These are phyloP conservation scores for Ceratobasidium sp. DNA, from an alignment of 1,284 basidiomycete genomes.

Conservation along the genomic window DNA sequence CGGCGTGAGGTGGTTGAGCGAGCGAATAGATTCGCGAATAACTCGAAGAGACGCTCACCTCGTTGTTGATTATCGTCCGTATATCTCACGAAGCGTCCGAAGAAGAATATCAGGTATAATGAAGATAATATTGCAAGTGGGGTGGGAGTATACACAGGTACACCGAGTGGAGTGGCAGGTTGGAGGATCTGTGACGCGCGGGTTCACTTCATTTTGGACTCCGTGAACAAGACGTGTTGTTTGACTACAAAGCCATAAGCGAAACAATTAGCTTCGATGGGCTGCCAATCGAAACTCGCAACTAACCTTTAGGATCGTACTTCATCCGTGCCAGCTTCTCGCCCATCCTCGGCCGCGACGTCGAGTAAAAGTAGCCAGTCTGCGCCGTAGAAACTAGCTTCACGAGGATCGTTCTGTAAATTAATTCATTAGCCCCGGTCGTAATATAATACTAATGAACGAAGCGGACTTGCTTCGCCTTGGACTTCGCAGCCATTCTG, in stretches of 20 bases:
- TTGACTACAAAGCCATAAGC: slow-evolving; percentile 6
- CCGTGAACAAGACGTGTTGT: slow-evolving; percentile 40
- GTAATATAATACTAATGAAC: slow-evolving; percentile 15
- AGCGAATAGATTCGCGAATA: no score
- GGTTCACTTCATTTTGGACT: slow-evolving; percentile 32
- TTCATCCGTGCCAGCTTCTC: slow-evolving; percentile 84
- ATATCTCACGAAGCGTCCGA: no score
- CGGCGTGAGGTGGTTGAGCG: no score
- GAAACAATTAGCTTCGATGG: not conserved
- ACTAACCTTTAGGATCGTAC: slow-evolving; percentile 85
- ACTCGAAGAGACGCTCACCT: no score
- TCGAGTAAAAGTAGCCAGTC: slow-evolving; percentile 91
- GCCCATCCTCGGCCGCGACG: slow-evolving; percentile 73
- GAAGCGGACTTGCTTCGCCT: slow-evolving; percentile 61
- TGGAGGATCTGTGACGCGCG: no score
- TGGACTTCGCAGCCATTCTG: slow-evolving; percentile 62
- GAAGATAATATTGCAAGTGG: no score
- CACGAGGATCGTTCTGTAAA: slow-evolving; percentile 78
- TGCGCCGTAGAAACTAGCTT: slow-evolving; percentile 89
- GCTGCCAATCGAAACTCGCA: not conserved
- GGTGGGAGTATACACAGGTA: no score
- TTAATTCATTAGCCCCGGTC: slow-evolving; percentile 2
- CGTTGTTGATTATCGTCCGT: no score
- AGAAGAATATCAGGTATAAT: no score
- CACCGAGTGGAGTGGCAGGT: no score